Percentiles rank a stretch among this genome's conserved stretches.
phyloP scores from a whole-genome alignment of 139 green algal species.

The Bryopsis sp. region DNA sequence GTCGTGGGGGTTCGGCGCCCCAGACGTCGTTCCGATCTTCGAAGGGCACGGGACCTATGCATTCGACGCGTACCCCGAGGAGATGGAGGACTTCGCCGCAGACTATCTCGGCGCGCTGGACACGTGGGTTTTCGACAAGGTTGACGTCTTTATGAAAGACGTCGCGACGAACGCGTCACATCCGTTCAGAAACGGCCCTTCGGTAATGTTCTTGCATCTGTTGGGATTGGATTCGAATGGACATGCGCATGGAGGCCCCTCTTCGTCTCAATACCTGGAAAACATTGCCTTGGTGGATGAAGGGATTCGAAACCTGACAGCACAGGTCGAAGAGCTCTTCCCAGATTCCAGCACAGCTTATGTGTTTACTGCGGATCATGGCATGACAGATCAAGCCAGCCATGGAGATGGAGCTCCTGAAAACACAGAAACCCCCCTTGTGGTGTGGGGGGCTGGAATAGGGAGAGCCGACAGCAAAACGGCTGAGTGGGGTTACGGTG shows the following conservation, averaged over 20 bases:
- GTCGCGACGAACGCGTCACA: background rate
- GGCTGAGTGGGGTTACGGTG: background rate
- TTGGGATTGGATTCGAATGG: constrained; percentile 33
- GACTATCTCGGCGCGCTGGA: constrained; percentile 22
- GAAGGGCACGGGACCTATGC: constrained; percentile 21
- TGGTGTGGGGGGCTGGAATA: constrained; percentile 30
- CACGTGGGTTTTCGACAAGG: constrained; percentile 28
- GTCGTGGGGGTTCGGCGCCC: constrained; percentile 26
- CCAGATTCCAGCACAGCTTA: constrained; percentile 23
- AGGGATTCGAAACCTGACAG: constrained; percentile 10
- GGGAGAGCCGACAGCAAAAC: background rate
- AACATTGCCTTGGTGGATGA: constrained; percentile 29
- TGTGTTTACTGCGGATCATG: constrained; percentile 34
- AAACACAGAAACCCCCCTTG: constrained; percentile 24
- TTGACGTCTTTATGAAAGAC: background rate
- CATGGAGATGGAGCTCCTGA: constrained; percentile 30
- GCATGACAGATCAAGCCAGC: constrained; percentile 31
- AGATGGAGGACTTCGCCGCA: constrained; percentile 30
- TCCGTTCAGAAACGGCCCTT: background rate
- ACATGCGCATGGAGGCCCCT: constrained; percentile 25
- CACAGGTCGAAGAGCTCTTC: constrained; percentile 18
- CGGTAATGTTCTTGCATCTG: constrained; percentile 33
- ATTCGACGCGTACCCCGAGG: constrained; percentile 19
- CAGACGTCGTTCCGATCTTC: constrained; percentile 33
- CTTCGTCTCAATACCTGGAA: constrained; percentile 23